Evolutionary conservation across 129 eudicot species (phyloP).

Genomic region (Calendula officinalis): DNA sequence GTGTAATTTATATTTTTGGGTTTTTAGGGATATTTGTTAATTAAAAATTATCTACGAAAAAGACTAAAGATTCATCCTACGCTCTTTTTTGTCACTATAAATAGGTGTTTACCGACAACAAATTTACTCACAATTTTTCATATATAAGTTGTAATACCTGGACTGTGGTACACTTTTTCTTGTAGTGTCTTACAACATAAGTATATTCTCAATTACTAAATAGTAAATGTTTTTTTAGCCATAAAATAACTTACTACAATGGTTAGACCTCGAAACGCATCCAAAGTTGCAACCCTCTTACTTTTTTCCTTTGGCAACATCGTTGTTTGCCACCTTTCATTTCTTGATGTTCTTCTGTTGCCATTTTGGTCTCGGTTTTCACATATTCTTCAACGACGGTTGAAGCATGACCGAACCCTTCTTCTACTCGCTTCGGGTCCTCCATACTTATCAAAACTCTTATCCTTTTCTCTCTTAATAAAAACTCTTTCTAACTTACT

Average conservation of each 20-base stretch:
- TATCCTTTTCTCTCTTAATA: constrained; percentile 10
- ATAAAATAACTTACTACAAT: constrained; percentile 49
- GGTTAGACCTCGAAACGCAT: constrained; percentile 71
- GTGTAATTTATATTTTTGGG: too few relatives aligned
- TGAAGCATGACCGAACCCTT: constrained; percentile 33
- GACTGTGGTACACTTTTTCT: too few relatives aligned
- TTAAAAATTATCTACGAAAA: too few relatives aligned
- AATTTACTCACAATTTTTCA: too few relatives aligned
- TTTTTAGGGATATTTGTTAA: too few relatives aligned
- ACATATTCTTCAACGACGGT: not conserved
- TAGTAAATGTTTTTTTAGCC: not conserved
- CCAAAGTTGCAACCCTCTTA: constrained; percentile 69
- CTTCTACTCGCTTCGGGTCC: constrained; percentile 45
- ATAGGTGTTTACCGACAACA: too few relatives aligned
- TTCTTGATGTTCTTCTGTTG: not conserved
- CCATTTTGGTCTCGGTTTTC: constrained; percentile 6
- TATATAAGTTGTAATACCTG: too few relatives aligned
- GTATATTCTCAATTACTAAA: too few relatives aligned
- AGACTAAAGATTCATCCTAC: too few relatives aligned
- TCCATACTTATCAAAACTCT: constrained; percentile 22
- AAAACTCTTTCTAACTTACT: not conserved
- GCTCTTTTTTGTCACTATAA: too few relatives aligned
- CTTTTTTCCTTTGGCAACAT: constrained; percentile 37
- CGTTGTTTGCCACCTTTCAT: constrained; percentile 15
- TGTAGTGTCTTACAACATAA: too few relatives aligned